These are phyloP conservation scores for Monilinia vaccinii-corymbosi DNA, from an alignment of 2,329 filamentous ascomycete species.

Conservation along the genomic window DNA sequence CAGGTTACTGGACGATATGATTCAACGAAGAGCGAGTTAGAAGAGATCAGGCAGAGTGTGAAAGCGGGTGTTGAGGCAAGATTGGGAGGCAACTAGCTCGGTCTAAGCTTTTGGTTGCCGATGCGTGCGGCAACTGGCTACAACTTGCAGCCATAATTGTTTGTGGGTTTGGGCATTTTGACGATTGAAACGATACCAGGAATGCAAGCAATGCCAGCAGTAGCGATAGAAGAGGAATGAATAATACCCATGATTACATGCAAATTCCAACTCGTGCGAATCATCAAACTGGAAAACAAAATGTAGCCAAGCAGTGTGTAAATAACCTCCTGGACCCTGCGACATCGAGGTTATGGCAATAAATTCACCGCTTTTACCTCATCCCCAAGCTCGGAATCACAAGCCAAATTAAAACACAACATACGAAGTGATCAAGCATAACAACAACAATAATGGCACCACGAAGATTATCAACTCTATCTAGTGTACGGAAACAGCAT, in stretches of 20 bases:
- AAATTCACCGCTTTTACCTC: constrained; percentile 13
- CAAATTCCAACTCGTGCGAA: neutral
- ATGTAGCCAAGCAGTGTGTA: neutral
- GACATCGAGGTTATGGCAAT: neutral
- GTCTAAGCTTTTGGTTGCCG: neutral
- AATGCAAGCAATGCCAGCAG: neutral
- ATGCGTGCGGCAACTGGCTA: neutral
- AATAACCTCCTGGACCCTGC: neutral
- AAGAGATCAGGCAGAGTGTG: constrained; percentile 55
- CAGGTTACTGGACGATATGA: constrained; percentile 71
- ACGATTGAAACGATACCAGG: constrained; percentile 1
- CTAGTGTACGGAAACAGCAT: constrained; percentile 28
- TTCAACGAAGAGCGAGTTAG: constrained; percentile 67
- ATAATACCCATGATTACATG: constrained; percentile 3
- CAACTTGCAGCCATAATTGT: neutral
- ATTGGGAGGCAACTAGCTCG: constrained; percentile 35
- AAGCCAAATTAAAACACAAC: constrained; percentile 4
- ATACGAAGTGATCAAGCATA: neutral
- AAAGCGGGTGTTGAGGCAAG: constrained; percentile 66
- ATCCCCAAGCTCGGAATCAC: neutral
- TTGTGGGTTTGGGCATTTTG: neutral
- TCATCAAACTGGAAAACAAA: neutral
- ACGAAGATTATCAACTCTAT: constrained; percentile 19
- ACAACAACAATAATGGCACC: constrained; percentile 17
- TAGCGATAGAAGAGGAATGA: constrained; percentile 1